Conservation (phyloP, 331 rosid species). For the Spiraea crenata region DNA sequence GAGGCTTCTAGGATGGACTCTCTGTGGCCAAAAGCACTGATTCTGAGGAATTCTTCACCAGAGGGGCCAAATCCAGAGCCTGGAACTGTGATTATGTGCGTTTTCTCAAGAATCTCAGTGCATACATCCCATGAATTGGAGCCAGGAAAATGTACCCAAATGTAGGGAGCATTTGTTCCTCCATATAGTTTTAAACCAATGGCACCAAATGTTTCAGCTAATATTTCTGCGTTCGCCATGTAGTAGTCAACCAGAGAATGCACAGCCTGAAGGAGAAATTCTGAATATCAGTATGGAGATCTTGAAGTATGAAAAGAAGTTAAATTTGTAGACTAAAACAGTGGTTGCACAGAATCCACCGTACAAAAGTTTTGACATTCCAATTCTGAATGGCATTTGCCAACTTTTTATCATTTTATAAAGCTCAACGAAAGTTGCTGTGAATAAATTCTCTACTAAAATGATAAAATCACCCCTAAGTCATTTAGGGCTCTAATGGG, state of each 20-base stretch:
- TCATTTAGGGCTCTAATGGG: too few species aligned
- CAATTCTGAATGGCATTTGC: too few species aligned
- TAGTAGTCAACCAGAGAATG: conserved; percentile 40
- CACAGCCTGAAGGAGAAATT: conserved; percentile 32
- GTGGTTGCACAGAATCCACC: too few species aligned
- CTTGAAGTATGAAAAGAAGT: too few species aligned
- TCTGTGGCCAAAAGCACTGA: conserved; percentile 41
- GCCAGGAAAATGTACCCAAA: conserved; percentile 76
- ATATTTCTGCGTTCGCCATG: conserved; percentile 65
- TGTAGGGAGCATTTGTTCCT: conserved; percentile 61
- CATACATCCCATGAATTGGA: conserved; percentile 64
- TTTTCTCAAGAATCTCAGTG: conserved; percentile 58
- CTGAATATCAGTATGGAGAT: too few species aligned
- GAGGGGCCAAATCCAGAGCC: conserved; percentile 73
- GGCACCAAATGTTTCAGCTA: conserved; percentile 49
- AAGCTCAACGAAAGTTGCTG: too few species aligned
- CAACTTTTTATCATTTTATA: too few species aligned
- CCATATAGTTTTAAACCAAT: conserved; percentile 62
- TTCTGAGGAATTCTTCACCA: conserved; percentile 57
- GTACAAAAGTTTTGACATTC: too few species aligned
- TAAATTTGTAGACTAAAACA: too few species aligned
- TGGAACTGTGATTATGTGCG: conserved; percentile 60
- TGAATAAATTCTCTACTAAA: too few species aligned
- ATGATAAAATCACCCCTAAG: too few species aligned
- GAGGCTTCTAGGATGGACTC: conserved; percentile 29